Evolutionary conservation across 306 rosid species (phyloP).

Genomic region (Vigna reflexopilosa): DNA sequence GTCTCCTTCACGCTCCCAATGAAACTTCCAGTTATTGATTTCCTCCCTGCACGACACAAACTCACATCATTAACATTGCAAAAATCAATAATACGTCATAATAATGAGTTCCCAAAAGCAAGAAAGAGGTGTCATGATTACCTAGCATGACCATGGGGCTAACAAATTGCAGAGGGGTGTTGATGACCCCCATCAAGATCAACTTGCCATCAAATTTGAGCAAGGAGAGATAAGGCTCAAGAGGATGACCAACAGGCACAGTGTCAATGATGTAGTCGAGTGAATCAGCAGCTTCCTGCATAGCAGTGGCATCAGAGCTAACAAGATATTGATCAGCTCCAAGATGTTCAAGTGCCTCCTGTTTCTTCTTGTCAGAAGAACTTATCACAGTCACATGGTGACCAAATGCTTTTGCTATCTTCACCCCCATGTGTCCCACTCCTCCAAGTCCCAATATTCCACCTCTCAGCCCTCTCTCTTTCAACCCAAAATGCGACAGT

Average conservation of each 20-base stretch:
- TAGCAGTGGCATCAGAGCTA: constrained; percentile 64
- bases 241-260: constrained; percentile 81
- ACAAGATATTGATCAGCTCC: constrained; percentile 82
- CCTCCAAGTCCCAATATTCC: constrained; percentile 94
- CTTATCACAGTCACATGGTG: constrained; percentile 92
- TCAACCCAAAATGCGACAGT: constrained; percentile 73
- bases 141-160: constrained; percentile 87
- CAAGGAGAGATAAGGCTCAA: constrained; percentile 85
- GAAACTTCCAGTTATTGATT: constrained; percentile 83
- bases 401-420: constrained; percentile 79
- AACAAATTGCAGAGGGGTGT: constrained; percentile 75
- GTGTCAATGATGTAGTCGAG: constrained; percentile 88
- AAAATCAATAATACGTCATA: too few species aligned
- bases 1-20: constrained; percentile 86
- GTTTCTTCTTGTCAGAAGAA: constrained; percentile 83
- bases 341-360: constrained; percentile 76
- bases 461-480: constrained; percentile 66
- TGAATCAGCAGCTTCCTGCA: constrained; percentile 74
- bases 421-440: constrained; percentile 94
- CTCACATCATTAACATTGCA: background rate
- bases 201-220: constrained; percentile 80
- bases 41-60: constrained; percentile 63
- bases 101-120: background rate
- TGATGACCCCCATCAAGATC: constrained; percentile 89
- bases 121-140: constrained; percentile 18